Evolutionary conservation across 2,329 filamentous ascomycete genomes (phyloP), one percentile per base, ranked within the genome.

Genomic region (Ophiostoma piceae): DNA sequence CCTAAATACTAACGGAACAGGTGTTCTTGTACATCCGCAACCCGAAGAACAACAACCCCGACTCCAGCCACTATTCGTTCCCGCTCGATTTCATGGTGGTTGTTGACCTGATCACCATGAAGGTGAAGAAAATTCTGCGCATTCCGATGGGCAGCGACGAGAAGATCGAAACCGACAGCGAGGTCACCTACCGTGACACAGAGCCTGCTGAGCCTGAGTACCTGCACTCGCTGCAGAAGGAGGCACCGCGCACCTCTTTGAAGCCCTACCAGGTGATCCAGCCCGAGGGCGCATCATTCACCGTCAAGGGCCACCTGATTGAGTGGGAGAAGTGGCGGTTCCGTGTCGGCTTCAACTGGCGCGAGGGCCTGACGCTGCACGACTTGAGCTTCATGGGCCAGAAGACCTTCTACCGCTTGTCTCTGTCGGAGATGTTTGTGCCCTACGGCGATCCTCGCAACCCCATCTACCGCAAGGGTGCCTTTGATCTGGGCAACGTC

Each of bases 401-500:
- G 14, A 62, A 35, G 4, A 35, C 57, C 14, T 62, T 62, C 19
- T 89, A 91, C 78, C 84, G 90, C 1, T 77, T 92, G 39, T 87
- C 85, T 72, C 83, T 90, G 71, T 87, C 85, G 72, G 90, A 92
- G 77, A 90, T 92, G 85, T 85, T 85, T 1, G 87, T 90, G 0
- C 72, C 72, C 14, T 92, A 91, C 73, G 88, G 82, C 2, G 89
- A 91, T 74, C 87, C 87, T 0, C 84, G 89, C 1, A 79, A 83
- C 0, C 89, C 88, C 0, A 91, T 86, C 76, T 87, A 89, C 68
- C 84, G 88, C 60, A 92, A 92, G 76, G 86, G 88, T 68, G 89
- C 89, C 0, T 91, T 92, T 74, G 89, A 92, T 74, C 85, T 92
- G 71, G 90, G 90, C 8, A 88, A 92, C 71, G 87, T 84, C 11